phyloP scores from a whole-genome alignment of 1,284 basidiomycete species.

The Athelia sp. region DNA sequence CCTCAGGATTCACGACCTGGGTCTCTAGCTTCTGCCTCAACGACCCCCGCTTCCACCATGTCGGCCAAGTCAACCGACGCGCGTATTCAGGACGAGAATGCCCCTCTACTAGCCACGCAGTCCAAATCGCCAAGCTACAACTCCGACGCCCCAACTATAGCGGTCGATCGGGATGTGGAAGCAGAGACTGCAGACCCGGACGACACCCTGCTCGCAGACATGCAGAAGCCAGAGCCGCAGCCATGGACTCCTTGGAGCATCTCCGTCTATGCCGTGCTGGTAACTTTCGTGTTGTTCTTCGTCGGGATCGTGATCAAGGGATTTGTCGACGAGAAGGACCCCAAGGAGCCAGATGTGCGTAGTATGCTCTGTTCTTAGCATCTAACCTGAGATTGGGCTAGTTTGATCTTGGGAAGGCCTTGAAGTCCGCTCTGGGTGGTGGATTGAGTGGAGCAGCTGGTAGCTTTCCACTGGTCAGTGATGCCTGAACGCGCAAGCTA shows the following conservation, averaged over 20 bases:
- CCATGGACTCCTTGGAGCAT: not conserved
- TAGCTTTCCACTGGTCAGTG: conserved; percentile 13
- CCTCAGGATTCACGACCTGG: no score
- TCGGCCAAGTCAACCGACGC: no score
- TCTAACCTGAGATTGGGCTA: conserved; percentile 22
- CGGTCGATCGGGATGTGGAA: no score
- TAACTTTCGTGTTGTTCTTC: not conserved
- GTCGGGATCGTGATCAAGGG: not conserved
- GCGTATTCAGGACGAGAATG: no score
- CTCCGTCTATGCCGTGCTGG: not conserved
- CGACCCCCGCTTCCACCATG: no score
- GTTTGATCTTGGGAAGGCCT: conserved; percentile 74
- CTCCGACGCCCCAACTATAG: no score
- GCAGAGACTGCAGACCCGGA: no score
- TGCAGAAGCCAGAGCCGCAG: not conserved
- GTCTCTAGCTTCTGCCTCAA: no score
- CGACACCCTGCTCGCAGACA: not conserved
- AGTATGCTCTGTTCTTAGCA: not conserved
- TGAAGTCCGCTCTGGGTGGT: conserved; percentile 79
- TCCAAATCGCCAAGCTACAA: no score
- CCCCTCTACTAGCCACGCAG: no score
- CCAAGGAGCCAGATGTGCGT: not conserved
- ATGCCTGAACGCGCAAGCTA: no score
- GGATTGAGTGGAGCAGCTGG: conserved; percentile 83
- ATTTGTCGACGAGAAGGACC: not conserved